phyloP scores from a whole-genome alignment of 306 rosid species.

The Castanea sativa region DNA sequence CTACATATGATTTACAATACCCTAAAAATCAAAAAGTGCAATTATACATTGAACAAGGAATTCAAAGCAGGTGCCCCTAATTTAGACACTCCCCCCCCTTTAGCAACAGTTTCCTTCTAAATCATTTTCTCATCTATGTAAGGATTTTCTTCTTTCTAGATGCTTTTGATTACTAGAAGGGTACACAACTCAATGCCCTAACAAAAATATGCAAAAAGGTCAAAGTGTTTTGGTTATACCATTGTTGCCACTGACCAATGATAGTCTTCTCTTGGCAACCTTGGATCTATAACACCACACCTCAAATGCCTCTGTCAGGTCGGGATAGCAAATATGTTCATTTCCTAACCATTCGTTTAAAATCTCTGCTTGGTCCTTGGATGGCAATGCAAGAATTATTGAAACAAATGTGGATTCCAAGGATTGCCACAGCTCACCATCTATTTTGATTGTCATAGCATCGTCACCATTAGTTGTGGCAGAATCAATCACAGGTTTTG shows the following conservation, averaged over 20 bases:
- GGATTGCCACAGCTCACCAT: constrained; percentile 79
- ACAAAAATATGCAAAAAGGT: constrained; percentile 14
- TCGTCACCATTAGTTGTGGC: constrained; percentile 32
- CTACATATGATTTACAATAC: neutral
- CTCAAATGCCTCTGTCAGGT: constrained; percentile 86
- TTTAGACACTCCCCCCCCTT: neutral
- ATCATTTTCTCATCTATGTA: neutral
- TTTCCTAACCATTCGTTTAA: constrained; percentile 72
- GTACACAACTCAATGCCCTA: neutral
- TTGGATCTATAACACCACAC: constrained; percentile 90
- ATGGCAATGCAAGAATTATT: constrained; percentile 77
- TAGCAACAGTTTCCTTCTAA: constrained; percentile 22
- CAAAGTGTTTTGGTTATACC: constrained; percentile 40
- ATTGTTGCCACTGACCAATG: constrained; percentile 48
- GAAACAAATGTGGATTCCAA: constrained; percentile 78
- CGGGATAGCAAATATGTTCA: constrained; percentile 64
- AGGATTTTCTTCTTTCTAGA: constrained; percentile 7
- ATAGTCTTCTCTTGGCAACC: constrained; percentile 77
- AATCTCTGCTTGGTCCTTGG: constrained; percentile 80
- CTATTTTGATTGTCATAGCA: constrained; percentile 42
- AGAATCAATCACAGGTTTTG: constrained; percentile 79
- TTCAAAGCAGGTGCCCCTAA: neutral
- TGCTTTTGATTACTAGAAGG: constrained; percentile 18
- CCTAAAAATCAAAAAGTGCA: neutral
- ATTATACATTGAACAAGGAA: neutral